A percentile compares a stretch with the other conserved stretches of the same genome.
These are phyloP conservation scores for Effrenium voratum DNA, from an alignment of 73 alveolate genomes.

Conservation along the genomic window DNA sequence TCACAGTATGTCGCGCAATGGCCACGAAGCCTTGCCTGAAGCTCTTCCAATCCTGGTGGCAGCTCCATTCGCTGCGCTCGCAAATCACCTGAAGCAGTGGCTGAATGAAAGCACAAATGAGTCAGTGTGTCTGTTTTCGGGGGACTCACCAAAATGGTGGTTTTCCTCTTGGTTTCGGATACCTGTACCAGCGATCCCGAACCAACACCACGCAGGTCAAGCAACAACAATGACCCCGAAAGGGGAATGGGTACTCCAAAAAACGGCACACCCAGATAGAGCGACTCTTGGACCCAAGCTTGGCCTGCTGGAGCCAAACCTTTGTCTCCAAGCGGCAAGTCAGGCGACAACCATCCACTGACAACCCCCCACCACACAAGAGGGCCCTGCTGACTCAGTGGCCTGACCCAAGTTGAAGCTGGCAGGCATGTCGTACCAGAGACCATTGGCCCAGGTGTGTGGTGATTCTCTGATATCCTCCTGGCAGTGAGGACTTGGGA, in stretches of 20 bases:
- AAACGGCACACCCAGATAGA: background rate
- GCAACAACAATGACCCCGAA: background rate
- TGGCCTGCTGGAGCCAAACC: no score
- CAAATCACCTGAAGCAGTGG: background rate
- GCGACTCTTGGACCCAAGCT: no score
- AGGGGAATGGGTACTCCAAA: background rate
- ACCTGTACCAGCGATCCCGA: background rate
- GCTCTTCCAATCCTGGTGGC: constrained; percentile 12
- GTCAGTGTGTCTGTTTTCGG: background rate
- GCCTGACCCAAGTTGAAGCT: constrained; percentile 27
- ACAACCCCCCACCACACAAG: no score
- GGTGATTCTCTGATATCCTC: background rate
- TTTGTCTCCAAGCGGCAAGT: no score
- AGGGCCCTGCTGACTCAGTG: no score
- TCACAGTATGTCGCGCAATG: background rate
- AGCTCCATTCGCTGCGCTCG: constrained; percentile 6
- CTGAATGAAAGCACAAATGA: background rate
- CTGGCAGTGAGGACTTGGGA: background rate
- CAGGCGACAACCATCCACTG: no score
- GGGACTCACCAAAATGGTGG: background rate
- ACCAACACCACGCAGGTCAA: background rate
- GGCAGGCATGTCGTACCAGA: constrained; percentile 35
- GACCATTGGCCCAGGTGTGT: constrained; percentile 32
- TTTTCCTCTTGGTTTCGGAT: background rate
- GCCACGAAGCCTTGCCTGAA: background rate